Evolutionary conservation across 441 rosid genomes (phyloP), one percentile per base, ranked within the genome.

Genomic region (Theobroma grandiflorum): DNA sequence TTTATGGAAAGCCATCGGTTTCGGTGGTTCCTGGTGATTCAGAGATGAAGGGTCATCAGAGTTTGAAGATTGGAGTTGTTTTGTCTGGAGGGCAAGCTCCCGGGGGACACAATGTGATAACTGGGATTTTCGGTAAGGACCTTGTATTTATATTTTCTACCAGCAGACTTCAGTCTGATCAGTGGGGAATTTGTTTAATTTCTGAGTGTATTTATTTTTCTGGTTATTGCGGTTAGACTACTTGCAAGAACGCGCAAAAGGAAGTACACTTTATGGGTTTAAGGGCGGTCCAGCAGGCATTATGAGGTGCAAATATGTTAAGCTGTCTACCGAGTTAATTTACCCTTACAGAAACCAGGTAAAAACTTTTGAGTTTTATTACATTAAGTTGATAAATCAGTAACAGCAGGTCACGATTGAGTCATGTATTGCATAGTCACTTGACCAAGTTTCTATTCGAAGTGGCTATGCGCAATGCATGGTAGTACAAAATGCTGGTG

Each of bases 51-150:
- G 35, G 70, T 65, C 89, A 80, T 68, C 89, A 80, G 88, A 91
- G 91, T 82, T 78, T 97, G 86, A 97, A 93, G 88, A 91, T 95
- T 31, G 99, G 99, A 40, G 98, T 95, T 50, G 99, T 97, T 64
- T 81, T 97, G 75, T 97, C 99, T 0, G 99, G 99, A 42, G 99
- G 99, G 35, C 99, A 97, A 82, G 99, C 99, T 40, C 99, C 99
- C 1, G 99, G 99, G 70, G 99, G 99, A 11, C 99, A 97, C 94
- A 97, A 97, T 88, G 99, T 95, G 73, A 97, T 97, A 18, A 92
- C 92, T 71, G 99, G 99, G 74, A 79, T 97, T 77, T 97, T 84
- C 33, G 99, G 99, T 97, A 79, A 84, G 89, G 4, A 38, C 22
- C 16, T 74, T 20, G 49, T 20, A 31, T 62, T 52, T 37, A 15